Percentiles rank a stretch among this genome's conserved stretches.
Conservation (phyloP, 2,329 filamentous ascomycete genomes). For the Zymoseptoria brevis region DNA sequence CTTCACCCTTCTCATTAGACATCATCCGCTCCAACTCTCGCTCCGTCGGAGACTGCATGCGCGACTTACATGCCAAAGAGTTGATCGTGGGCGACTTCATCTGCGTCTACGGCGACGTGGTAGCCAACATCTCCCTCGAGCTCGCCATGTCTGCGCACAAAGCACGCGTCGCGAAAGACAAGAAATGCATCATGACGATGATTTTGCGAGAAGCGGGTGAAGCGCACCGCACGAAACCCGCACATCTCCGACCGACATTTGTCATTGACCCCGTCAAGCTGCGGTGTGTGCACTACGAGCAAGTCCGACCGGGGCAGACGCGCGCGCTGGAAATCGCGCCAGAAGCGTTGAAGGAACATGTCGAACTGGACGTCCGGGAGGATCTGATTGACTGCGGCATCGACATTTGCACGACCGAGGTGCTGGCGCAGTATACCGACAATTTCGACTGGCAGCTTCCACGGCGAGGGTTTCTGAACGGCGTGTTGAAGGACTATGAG, state of each 20-base stretch:
- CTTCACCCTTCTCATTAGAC: constrained; percentile 75
- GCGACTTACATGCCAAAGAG: constrained; percentile 79
- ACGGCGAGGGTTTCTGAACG: constrained; percentile 79
- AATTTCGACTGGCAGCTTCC: constrained; percentile 95
- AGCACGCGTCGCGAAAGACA: constrained; percentile 70
- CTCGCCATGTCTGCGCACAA: constrained; percentile 69
- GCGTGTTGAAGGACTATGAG: constrained; percentile 93
- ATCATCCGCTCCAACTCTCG: constrained; percentile 81
- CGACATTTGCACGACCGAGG: constrained; percentile 95
- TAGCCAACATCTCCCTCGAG: constrained; percentile 84
- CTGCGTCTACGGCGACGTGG: constrained; percentile 82
- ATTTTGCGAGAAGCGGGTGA: constrained; percentile 71
- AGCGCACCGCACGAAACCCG: constrained; percentile 67
- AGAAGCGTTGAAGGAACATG: constrained; percentile 63
- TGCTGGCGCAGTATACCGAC: constrained; percentile 90
- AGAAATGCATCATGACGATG: constrained; percentile 97
- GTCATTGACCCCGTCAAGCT: constrained; percentile 73
- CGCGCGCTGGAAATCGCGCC: constrained; percentile 63
- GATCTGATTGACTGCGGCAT: constrained; percentile 92
- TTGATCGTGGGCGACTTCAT: constrained; percentile 87
- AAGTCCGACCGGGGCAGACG: constrained; percentile 63
- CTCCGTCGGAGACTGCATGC: constrained; percentile 88
- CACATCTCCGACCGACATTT: constrained; percentile 71
- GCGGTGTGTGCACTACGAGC: constrained; percentile 87
- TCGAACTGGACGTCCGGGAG: constrained; percentile 72